A percentile compares a stretch with the other conserved stretches of the same genome.
Evolutionary conservation across 2,329 filamentous ascomycete species (phyloP).

Genomic region (Cordyceps cicadae): DNA sequence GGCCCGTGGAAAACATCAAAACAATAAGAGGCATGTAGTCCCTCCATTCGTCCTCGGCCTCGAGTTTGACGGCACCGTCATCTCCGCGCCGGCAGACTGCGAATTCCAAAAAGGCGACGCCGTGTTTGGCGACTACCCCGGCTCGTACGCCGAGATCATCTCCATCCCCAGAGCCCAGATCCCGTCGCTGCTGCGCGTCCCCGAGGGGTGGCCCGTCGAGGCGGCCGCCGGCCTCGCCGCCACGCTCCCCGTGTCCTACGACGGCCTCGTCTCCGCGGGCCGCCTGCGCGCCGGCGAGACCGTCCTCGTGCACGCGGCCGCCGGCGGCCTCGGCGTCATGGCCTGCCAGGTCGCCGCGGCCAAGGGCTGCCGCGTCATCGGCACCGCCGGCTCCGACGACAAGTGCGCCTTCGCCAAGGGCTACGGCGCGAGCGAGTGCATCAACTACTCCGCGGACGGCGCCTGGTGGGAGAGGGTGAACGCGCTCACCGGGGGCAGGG

Average conservation of each 20-base stretch:
- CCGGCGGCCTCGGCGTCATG: conserved; percentile 46
- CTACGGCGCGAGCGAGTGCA: conserved; percentile 32
- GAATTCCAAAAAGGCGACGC: conserved; percentile 37
- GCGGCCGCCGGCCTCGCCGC: conserved; percentile 46
- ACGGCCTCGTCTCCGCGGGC: conserved; percentile 35
- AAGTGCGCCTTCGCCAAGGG: conserved; percentile 35
- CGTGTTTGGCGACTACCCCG: conserved; percentile 45
- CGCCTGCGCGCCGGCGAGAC: conserved; percentile 36
- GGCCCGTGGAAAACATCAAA: conserved; percentile 51
- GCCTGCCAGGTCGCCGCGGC: conserved; percentile 48
- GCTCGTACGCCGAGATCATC: conserved; percentile 46
- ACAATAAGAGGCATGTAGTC: conserved; percentile 45
- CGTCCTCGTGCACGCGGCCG: conserved; percentile 47
- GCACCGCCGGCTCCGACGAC: conserved; percentile 36
- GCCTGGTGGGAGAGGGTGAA: conserved; percentile 45
- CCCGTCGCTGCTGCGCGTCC: conserved; percentile 33
- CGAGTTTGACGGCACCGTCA: conserved; percentile 50
- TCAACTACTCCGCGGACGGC: conserved; percentile 29
- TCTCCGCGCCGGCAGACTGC: conserved; percentile 27
- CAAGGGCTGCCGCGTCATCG: conserved; percentile 44
- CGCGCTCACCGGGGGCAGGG: conserved; percentile 36
- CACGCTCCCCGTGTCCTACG: conserved; percentile 47
- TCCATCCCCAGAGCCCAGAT: conserved; percentile 26
- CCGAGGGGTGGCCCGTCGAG: conserved; percentile 34
- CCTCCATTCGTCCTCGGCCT: conserved; percentile 52